phyloP scores from a whole-genome alignment of 768 basidiomycete genomes.

The Auricularia heimuer region DNA sequence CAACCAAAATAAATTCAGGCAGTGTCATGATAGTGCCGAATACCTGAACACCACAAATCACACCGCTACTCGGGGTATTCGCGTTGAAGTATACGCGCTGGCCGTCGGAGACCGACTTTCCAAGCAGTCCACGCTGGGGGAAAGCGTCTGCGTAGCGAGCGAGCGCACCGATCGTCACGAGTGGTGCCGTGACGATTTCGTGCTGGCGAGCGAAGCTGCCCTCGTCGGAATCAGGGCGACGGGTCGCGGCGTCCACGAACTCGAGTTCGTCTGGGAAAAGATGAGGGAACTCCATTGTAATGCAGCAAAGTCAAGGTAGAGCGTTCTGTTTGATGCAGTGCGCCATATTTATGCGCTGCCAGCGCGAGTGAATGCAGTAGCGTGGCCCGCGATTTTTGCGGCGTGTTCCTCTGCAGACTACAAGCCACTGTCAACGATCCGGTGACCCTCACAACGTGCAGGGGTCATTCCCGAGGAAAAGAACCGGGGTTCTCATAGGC shows the following conservation, averaged over 20 bases:
- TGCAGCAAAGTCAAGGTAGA: too few species aligned
- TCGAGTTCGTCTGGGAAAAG: not conserved
- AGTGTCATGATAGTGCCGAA: not conserved
- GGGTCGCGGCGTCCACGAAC: not conserved
- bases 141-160: not conserved
- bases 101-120: not conserved
- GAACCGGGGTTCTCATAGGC: too few species aligned
- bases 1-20: too few species aligned
- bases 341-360: too few species aligned
- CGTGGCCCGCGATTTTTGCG: too few species aligned
- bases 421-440: too few species aligned
- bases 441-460: too few species aligned
- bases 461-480: too few species aligned
- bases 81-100: conserved; percentile 7
- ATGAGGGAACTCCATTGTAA: too few species aligned
- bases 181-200: not conserved
- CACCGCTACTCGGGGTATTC: conserved; percentile 62
- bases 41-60: conserved; percentile 50
- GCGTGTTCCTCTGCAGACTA: too few species aligned
- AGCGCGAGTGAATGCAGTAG: too few species aligned
- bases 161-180: not conserved
- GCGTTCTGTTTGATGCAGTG: too few species aligned
- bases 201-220: not conserved
- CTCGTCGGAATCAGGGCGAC: not conserved
- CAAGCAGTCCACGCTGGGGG: not conserved